Evolutionary conservation across 75 land plant species (phyloP), one percentile per base, ranked within the genome.

Genomic region (Cunninghamia lanceolata): DNA sequence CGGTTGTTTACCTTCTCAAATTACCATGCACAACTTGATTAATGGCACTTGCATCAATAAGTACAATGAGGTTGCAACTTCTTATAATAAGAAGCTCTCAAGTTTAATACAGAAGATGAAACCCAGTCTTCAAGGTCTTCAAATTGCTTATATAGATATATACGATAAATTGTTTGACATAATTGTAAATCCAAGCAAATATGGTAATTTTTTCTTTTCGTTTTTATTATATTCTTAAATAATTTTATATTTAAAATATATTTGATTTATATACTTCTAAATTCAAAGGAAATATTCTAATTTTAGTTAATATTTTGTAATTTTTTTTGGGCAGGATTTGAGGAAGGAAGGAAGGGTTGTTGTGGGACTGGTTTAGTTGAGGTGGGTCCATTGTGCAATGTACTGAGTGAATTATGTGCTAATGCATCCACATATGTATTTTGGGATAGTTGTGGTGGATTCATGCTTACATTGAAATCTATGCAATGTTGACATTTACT

Each of bases 1-100:
- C 0, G 96, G 96, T 0, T 95, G 96, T 83, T 36, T 91, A 39
- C 96, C 94, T 30, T 40, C 42, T 34, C 93, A 90, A 46, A 89
- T 89, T 68, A 84, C 91, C 6, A 63, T 91, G 82, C 42, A 38
- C 36, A n/a, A 75, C 45, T 14, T 25, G 35, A 11, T 73, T 73
- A 32, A 73, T 14, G 30, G 63, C 3, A 28, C 38, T 0, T 68
- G 86, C 56, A 83, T 53, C 6, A 59, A 80, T 9, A 54, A 82
- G 1, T 85, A 87, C 30, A 93, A 93, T 36, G 39, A 83, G 9
- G 89, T 88, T 52, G 87, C 92, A 15, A 10, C 39, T 45, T 68
- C 77, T 28, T 89, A 88, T 85, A 94, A 94, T 76, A 1, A 39
- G 6, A 81, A 50, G 87, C 91, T 91, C n/a, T 87, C 91, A 81